Base-by-base conservation (phyloP, 306 rosid genomes). In the Cicer arietinum region DNA sequence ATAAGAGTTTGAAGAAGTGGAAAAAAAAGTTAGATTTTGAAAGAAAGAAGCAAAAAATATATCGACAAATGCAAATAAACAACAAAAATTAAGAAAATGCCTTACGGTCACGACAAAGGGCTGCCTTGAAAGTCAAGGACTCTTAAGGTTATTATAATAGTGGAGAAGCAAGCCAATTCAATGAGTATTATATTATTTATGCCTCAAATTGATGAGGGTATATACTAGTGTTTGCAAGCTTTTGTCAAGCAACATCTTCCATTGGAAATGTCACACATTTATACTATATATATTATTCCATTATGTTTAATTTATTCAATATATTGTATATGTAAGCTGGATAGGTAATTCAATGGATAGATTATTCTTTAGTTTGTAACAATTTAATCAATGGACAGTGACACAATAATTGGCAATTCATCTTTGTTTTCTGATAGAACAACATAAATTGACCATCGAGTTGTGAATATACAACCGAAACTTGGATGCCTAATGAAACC, bases 101-200 rank as follows among this genome's bases (percentile, higher is more conserved):
- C 83, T 30, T 80, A 69, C 78, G 84, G 70, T 82, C 82, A 86
- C 62, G 94, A 89, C 92, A 87, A 89, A 68, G 57, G 75, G 84
- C 39, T 83, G 79, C 88, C 86, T 90, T 65, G 87, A 89, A 84
- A 90, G 94, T 87, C 85, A 85, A 86, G 87, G 83, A 82, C 68
- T 82, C 71, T 35, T 46, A 56, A 73, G 78, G 61, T 8, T 7
- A 18, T 2, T 73, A n/a, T 76, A 37, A 78, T 73, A 58, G 52
- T 62, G 12, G 63, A 67, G 61, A 78, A 47, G 25, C 25, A 64
- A 48, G 65, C 59, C 56, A 66, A 60, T 61, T 75, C 30, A 35
- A 20, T 69, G 60, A 73, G 75, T 85, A 74, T 78, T 58, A 47
- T 77, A 81, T 8, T 53, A 17, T 3, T 7, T 75, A 77, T 48